A percentile compares a stretch with the other conserved stretches of the same genome.
These are phyloP conservation scores for Vaccinium macrocarpon DNA, from an alignment of 148 eudicot genomes.

Conservation along the genomic window DNA sequence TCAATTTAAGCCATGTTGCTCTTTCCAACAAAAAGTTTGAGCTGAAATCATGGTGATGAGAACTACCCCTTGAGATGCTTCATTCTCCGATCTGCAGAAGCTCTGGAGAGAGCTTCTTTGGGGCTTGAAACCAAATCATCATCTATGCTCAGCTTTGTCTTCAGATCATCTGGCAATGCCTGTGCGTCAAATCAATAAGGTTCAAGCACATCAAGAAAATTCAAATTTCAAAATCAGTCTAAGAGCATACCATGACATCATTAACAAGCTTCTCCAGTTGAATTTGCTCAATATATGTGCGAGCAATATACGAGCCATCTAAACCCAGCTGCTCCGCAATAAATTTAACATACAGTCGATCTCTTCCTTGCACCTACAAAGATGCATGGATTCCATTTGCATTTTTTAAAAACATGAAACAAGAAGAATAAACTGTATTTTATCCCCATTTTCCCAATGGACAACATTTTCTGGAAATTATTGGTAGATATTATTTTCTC, in stretches of 20 bases:
- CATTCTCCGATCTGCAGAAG: constrained; percentile 78
- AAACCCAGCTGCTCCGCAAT: constrained; percentile 78
- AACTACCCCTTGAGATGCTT: constrained; percentile 73
- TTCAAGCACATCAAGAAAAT: constrained; percentile 17
- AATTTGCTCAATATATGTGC: constrained; percentile 94
- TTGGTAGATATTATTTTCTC: not conserved
- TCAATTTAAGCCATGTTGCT: not conserved
- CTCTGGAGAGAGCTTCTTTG: constrained; percentile 94
- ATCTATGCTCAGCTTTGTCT: constrained; percentile 88
- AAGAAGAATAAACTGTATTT: constrained; percentile 6
- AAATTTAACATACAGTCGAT: constrained; percentile 66
- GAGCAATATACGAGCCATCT: constrained; percentile 86
- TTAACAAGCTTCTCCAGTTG: constrained; percentile 90
- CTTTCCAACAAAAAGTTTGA: not conserved
- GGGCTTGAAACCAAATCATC: constrained; percentile 85
- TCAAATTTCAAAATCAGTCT: not conserved
- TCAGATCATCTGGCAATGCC: constrained; percentile 94
- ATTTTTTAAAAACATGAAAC: not conserved
- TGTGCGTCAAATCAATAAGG: constrained; percentile 32
- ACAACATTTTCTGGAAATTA: not conserved
- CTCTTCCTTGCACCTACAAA: constrained; percentile 92
- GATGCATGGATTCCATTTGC: not conserved
- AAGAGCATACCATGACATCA: constrained; percentile 79
- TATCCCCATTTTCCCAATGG: not conserved
- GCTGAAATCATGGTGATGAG: not conserved